phyloP scores from a whole-genome alignment of 805 yeast species.

The Suhomyces sp. region DNA sequence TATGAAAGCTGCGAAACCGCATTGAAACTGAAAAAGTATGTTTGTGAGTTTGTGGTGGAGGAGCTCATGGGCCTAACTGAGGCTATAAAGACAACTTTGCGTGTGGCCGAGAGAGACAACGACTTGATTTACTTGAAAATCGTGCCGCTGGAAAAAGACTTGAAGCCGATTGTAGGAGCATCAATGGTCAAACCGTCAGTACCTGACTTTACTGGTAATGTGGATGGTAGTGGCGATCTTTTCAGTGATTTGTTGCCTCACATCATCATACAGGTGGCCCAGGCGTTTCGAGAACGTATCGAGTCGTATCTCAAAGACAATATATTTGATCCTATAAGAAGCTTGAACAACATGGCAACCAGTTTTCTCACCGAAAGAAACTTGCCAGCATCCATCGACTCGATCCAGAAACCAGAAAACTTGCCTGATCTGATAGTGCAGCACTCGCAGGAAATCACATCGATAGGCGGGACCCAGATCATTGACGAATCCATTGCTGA shows the following conservation, averaged over 20 bases:
- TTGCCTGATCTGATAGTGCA: slow-evolving; percentile 57
- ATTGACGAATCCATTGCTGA: slow-evolving; percentile 45
- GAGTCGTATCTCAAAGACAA: slow-evolving; percentile 49
- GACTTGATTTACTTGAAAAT: slow-evolving; percentile 71
- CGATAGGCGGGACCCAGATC: slow-evolving; percentile 49
- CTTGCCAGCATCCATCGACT: slow-evolving; percentile 63
- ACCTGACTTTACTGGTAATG: slow-evolving; percentile 15
- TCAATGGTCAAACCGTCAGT: slow-evolving; percentile 53
- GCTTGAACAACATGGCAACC: slow-evolving; percentile 44
- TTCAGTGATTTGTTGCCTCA: slow-evolving; percentile 58
- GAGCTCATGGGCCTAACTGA: slow-evolving; percentile 51
- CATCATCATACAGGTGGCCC: slow-evolving; percentile 59
- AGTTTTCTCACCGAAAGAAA: slow-evolving; percentile 45
- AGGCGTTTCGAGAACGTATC: slow-evolving; percentile 66
- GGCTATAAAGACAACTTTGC: slow-evolving; percentile 44
- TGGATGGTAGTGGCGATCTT: background rate
- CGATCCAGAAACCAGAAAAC: slow-evolving; percentile 53
- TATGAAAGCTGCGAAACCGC: slow-evolving; percentile 35
- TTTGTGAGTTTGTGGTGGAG: slow-evolving; percentile 40
- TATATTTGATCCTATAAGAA: slow-evolving; percentile 44
- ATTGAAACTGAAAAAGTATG: slow-evolving; percentile 38
- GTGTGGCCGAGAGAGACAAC: slow-evolving; percentile 70
- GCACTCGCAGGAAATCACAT: slow-evolving; percentile 52
- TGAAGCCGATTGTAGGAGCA: slow-evolving; percentile 46
- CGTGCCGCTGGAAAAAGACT: slow-evolving; percentile 47